Base-by-base conservation (phyloP, 2,329 filamentous ascomycete species). In the Aureobasidium lini region DNA sequence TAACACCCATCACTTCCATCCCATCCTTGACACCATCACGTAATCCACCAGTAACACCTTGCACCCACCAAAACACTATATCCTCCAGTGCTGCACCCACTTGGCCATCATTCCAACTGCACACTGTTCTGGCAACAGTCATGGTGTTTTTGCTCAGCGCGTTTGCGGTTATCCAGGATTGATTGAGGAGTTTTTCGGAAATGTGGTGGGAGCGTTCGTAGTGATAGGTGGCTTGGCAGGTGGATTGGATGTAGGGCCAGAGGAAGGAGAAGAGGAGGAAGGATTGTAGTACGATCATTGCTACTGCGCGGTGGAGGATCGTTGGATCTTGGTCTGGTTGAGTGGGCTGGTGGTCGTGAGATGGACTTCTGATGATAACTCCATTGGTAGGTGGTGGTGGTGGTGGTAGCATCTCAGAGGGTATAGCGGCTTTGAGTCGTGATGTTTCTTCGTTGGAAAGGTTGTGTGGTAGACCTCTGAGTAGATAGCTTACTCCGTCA, bases 201-300 rank as follows among this genome's bases (percentile, higher is more conserved):
- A 91, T 76, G 62, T 81, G 82, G 71, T 90, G 82, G 64, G 84
- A 79, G 15, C 84, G 80, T 68, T 91, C 87, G 63, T 86, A 85
- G 50, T 79, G 75, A 62, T 84, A 85, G 15, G 80, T 76, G 15
- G 79, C 71, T 15, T 76, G 75, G 13, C 85, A 64, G 11, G 87
- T 69, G 4, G 79, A 66, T 63, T 82, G 78, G 34, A 85, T 66
- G 66, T 86, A 87, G 1, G 86, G 85, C 10, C 86, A 69, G 15
- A 87, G 62, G 49, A 87, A 77, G 57, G 85, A 82, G 29, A 84
- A 60, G 7, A 86, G 64, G 5, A 89, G 69, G 64, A 88, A 84
- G 1, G 84, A 58, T 36, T 82, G 77, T 48, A 87, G 71, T 7
- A 87, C 82, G 1, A 75, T 68, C 16, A 76, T 75, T 5, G 84